Evolutionary conservation across 805 yeast species (phyloP).

Genomic region (Metschnikowia cerradonensis): DNA sequence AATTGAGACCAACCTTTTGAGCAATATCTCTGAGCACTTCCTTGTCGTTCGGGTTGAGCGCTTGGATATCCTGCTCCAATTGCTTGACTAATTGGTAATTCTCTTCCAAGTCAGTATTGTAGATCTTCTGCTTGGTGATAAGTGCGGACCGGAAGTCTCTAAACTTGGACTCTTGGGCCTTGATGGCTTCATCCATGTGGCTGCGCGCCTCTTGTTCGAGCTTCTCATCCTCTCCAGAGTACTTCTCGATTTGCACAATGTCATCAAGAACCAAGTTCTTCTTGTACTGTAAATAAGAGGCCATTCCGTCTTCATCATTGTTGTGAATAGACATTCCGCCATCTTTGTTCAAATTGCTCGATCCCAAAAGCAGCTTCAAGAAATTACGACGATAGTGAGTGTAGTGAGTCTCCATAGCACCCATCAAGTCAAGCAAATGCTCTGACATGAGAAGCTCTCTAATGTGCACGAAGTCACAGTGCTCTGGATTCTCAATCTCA

Average conservation of each 20-base stretch:
- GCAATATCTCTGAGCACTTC: slow-evolving; percentile 13
- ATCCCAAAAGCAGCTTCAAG: slow-evolving; percentile 44
- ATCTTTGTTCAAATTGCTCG: slow-evolving; percentile 8
- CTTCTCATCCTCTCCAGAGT: slow-evolving; percentile 24
- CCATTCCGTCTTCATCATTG: slow-evolving; percentile 18
- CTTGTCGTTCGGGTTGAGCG: slow-evolving; percentile 13
- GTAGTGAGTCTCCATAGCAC: slow-evolving; percentile 74
- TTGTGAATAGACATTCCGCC: slow-evolving; percentile 1
- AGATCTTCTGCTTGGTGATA: slow-evolving; percentile 49
- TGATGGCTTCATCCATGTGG: slow-evolving; percentile 31
- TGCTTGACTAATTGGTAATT: slow-evolving; percentile 33
- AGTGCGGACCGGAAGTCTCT: slow-evolving; percentile 60
- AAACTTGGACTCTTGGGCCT: slow-evolving; percentile 52
- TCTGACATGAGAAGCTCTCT: slow-evolving; percentile 62
- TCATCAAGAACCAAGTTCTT: slow-evolving; percentile 13
- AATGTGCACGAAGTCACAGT: slow-evolving; percentile 71
- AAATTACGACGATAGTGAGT: slow-evolving; percentile 62
- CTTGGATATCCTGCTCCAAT: slow-evolving; percentile 28
- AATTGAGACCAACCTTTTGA: slow-evolving; percentile 10
- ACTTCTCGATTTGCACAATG: slow-evolving; percentile 13
- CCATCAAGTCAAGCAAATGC: slow-evolving; percentile 72
- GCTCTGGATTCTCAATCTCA: slow-evolving; percentile 72
- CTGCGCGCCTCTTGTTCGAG: slow-evolving; percentile 21
- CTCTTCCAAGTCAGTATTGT: slow-evolving; percentile 51
- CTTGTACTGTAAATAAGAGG: slow-evolving; percentile 16